These are phyloP conservation scores for Populus hybrid DNA, from an alignment of 441 rosid genomes.

Conservation along the genomic window DNA sequence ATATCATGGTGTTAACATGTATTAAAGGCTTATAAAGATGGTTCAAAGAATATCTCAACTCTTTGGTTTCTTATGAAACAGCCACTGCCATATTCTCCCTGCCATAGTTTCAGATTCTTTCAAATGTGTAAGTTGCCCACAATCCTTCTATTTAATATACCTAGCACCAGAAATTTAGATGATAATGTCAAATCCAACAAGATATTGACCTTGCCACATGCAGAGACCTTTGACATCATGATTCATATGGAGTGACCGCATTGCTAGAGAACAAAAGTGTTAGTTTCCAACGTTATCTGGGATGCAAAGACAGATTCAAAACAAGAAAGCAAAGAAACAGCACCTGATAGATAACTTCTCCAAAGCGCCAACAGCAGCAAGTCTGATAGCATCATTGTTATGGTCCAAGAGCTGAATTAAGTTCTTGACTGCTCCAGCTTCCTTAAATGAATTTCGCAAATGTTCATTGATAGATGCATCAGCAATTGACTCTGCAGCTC, in stretches of 20 bases:
- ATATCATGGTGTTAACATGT: too few relatives aligned
- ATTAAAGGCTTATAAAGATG: neutral
- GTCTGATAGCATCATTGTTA: slow-evolving; percentile 46
- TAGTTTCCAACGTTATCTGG: neutral
- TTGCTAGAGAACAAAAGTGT: neutral
- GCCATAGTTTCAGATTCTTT: neutral
- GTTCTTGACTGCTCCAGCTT: slow-evolving; percentile 77
- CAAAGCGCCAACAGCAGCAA: slow-evolving; percentile 54
- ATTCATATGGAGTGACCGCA: neutral
- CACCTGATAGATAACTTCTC: slow-evolving; percentile 80
- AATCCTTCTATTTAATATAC: neutral
- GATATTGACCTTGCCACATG: neutral
- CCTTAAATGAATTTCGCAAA: slow-evolving; percentile 74
- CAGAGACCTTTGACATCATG: neutral
- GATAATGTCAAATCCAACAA: too few relatives aligned
- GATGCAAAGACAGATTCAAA: neutral
- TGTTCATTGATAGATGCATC: slow-evolving; percentile 73
- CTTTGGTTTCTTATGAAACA: neutral
- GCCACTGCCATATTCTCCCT: neutral
- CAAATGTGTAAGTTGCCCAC: neutral
- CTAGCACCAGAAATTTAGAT: too few relatives aligned
- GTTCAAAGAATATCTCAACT: neutral
- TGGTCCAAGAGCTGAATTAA: slow-evolving; percentile 64
- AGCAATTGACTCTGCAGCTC: slow-evolving; percentile 76
- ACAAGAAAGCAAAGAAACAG: slow-evolving; percentile 3